Evolutionary conservation across 2,329 filamentous ascomycete genomes (phyloP).

Genomic region (Monilinia laxa): DNA sequence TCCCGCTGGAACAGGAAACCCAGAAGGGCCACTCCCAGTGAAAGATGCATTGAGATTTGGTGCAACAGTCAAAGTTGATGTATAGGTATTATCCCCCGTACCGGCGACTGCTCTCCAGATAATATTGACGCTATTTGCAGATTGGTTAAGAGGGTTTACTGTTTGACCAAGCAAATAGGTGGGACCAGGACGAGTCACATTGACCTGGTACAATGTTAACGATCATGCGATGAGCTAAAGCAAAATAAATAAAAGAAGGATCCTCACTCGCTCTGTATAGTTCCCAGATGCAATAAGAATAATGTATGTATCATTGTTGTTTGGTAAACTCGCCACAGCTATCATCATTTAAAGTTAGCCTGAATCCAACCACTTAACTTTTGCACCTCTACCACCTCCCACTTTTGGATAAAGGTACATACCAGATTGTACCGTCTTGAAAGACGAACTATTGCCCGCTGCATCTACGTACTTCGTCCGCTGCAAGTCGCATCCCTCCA

Average conservation of each 20-base stretch:
- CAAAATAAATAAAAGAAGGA: background rate
- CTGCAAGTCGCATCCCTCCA: constrained; percentile 33
- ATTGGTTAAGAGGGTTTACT: constrained; percentile 30
- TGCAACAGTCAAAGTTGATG: constrained; percentile 60
- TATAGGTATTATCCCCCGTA: constrained; percentile 60
- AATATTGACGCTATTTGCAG: constrained; percentile 52
- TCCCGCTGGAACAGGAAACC: constrained; percentile 56
- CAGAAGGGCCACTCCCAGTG: constrained; percentile 61
- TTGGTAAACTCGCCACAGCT: constrained; percentile 36
- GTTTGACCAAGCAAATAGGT: constrained; percentile 60
- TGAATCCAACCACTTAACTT: background rate
- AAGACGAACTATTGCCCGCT: constrained; percentile 25
- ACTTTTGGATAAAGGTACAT: background rate
- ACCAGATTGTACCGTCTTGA: constrained; percentile 37
- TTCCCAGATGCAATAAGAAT: constrained; percentile 61
- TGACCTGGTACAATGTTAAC: constrained; percentile 50
- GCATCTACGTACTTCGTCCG: constrained; percentile 32
- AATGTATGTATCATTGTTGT: constrained; percentile 43
- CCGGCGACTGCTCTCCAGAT: constrained; percentile 57
- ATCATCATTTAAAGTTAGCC: constrained; percentile 21
- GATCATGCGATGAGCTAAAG: background rate
- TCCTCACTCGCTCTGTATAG: constrained; percentile 51
- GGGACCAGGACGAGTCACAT: constrained; percentile 61
- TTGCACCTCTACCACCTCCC: background rate
- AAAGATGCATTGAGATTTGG: constrained; percentile 62